Percentiles rank a stretch among this genome's conserved stretches.
These are phyloP conservation scores for Trichoderma breve DNA, from an alignment of 2,329 filamentous ascomycete species.

Conservation along the genomic window DNA sequence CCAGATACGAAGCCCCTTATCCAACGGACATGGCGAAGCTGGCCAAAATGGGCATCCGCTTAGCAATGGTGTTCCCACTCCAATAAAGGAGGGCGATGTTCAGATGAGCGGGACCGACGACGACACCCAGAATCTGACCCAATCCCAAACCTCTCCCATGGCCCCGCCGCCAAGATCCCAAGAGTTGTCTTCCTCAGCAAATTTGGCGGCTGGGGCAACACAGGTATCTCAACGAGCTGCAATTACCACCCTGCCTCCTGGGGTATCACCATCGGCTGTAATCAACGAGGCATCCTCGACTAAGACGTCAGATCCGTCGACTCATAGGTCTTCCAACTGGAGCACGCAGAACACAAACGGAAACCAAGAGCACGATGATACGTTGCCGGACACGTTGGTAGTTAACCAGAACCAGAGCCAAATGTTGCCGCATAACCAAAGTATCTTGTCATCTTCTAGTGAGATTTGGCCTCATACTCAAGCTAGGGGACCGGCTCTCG, in stretches of 20 bases:
- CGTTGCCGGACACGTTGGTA: conserved; percentile 56
- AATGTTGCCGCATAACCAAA: not conserved
- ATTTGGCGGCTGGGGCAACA: conserved; percentile 49
- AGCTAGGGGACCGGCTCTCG: conserved; percentile 48
- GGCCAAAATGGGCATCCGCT: conserved; percentile 38
- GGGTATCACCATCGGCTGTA: conserved; percentile 56
- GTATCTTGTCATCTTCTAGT: conserved; percentile 39
- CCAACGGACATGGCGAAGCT: conserved; percentile 53
- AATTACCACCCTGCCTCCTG: conserved; percentile 56
- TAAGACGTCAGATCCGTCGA: conserved; percentile 76
- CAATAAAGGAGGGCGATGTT: conserved; percentile 52
- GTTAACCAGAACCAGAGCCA: conserved; percentile 40
- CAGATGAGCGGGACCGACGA: conserved; percentile 60
- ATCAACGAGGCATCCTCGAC: conserved; percentile 90
- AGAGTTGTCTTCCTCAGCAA: conserved; percentile 36
- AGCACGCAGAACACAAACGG: conserved; percentile 75
- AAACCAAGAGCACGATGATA: conserved; percentile 39
- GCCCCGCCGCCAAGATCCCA: conserved; percentile 45
- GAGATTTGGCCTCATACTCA: conserved; percentile 60
- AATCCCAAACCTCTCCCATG: conserved; percentile 41
- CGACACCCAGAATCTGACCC: conserved; percentile 39
- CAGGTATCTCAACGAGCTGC: conserved; percentile 65
- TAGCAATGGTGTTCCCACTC: conserved; percentile 57
- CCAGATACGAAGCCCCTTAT: conserved; percentile 56
- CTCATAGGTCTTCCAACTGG: conserved; percentile 59